Conservation (phyloP, 306 rosid species). For the Trifolium repens region DNA sequence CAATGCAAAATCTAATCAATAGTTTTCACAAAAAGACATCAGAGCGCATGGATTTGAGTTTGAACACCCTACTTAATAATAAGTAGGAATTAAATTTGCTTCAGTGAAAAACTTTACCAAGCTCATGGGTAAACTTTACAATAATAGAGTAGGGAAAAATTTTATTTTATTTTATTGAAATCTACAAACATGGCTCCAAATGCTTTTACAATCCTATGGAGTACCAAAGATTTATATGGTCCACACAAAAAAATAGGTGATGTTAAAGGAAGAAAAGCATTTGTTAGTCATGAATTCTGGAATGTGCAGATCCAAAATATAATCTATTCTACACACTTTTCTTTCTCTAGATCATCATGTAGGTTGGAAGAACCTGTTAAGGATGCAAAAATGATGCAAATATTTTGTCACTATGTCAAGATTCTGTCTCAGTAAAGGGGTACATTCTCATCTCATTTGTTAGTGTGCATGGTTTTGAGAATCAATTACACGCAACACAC, state of each 20-base stretch:
- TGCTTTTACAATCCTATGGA: slow-evolving; percentile 38
- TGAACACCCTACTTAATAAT: background rate
- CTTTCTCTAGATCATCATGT: slow-evolving; percentile 45
- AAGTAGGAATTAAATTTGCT: background rate
- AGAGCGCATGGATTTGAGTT: too few relatives aligned
- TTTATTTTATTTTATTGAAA: slow-evolving; percentile 43
- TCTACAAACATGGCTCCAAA: slow-evolving; percentile 40
- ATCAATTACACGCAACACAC: too few relatives aligned
- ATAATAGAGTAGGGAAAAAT: slow-evolving; percentile 7
- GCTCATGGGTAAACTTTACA: too few relatives aligned
- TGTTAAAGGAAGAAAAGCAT: slow-evolving; percentile 44
- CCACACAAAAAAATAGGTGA: slow-evolving; percentile 43
- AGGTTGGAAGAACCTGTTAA: slow-evolving; percentile 94
- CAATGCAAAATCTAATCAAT: too few relatives aligned
- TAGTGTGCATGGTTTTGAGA: too few relatives aligned
- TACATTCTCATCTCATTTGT: too few relatives aligned
- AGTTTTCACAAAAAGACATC: too few relatives aligned
- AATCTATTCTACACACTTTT: slow-evolving; percentile 23
- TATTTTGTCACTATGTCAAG: too few relatives aligned
- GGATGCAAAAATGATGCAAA: slow-evolving; percentile 10
- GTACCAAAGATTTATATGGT: slow-evolving; percentile 40
- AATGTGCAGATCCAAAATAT: slow-evolving; percentile 34
- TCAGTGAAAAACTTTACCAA: background rate
- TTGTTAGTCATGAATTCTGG: slow-evolving; percentile 31
- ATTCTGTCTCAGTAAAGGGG: too few relatives aligned